Evolutionary conservation across 2,329 filamentous ascomycete genomes (phyloP).

Genomic region (Pseudogymnoascus destructans): DNA sequence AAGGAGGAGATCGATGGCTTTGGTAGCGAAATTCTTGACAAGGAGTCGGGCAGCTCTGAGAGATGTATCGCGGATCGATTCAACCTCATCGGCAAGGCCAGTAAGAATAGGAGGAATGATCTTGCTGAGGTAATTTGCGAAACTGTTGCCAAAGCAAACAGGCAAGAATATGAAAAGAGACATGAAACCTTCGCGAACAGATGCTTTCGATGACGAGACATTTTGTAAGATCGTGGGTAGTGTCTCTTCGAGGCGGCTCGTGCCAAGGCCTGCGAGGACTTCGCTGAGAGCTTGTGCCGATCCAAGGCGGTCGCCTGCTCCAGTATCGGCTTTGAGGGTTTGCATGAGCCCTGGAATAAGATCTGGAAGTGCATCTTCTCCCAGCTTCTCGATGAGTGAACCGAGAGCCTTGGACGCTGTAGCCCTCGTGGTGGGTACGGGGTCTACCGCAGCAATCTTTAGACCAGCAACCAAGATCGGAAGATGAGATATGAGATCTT

Average conservation of each 20-base stretch:
- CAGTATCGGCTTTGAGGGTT: constrained; percentile 92
- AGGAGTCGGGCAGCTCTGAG: constrained; percentile 83
- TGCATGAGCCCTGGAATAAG: constrained; percentile 96
- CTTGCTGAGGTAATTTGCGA: constrained; percentile 84
- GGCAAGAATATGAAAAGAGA: constrained; percentile 98
- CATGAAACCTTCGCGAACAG: constrained; percentile 97
- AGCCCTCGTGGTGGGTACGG: constrained; percentile 88
- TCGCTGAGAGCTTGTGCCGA: constrained; percentile 94
- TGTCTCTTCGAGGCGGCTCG: constrained; percentile 83
- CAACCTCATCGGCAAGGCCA: constrained; percentile 88
- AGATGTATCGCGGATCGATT: constrained; percentile 94
- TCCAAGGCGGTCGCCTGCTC: constrained; percentile 87
- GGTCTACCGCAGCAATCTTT: constrained; percentile 80
- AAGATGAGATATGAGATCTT: constrained; percentile 80
- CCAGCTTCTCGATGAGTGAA: constrained; percentile 94
- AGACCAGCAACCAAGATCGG: constrained; percentile 86
- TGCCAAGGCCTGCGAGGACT: constrained; percentile 89
- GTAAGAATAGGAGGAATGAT: constrained; percentile 93
- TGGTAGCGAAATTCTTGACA: constrained; percentile 96
- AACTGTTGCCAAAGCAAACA: constrained; percentile 97
- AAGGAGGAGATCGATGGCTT: constrained; percentile 83
- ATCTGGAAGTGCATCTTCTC: constrained; percentile 90
- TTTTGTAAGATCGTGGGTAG: constrained; percentile 94
- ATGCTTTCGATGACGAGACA: constrained; percentile 76
- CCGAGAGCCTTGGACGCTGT: constrained; percentile 93